Evolutionary conservation across 2,329 filamentous ascomycete genomes (phyloP).

Genomic region (Dichotomopilus funicola): DNA sequence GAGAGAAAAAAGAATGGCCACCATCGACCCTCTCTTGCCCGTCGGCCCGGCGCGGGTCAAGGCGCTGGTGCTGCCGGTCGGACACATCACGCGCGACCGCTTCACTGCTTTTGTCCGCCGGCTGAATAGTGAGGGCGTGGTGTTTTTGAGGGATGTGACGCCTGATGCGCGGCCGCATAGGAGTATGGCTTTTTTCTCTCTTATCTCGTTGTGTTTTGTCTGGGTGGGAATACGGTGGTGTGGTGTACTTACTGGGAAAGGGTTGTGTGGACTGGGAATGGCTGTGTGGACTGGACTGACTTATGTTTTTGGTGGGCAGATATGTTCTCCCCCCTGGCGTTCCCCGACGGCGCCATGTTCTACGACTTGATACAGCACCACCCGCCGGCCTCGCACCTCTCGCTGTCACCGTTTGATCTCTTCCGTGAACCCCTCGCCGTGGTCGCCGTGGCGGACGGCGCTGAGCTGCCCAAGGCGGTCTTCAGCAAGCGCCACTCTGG

Average conservation of each 20-base stretch:
- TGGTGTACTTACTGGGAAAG: too few species aligned
- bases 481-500: slow-evolving; percentile 50
- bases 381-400: slow-evolving; percentile 70
- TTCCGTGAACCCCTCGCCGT: slow-evolving; percentile 79
- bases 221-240: too few species aligned
- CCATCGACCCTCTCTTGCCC: slow-evolving; percentile 81
- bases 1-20: slow-evolving; percentile 49
- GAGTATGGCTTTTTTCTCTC: slow-evolving; percentile 47
- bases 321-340: slow-evolving; percentile 88
- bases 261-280: too few species aligned
- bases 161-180: slow-evolving; percentile 77
- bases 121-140: slow-evolving; percentile 70
- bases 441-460: slow-evolving; percentile 77
- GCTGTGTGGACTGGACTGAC: too few species aligned
- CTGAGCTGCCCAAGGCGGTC: slow-evolving; percentile 52
- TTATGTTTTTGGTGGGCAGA: slow-evolving; percentile 43
- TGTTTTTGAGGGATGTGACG: slow-evolving; percentile 79
- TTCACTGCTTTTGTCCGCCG: slow-evolving; percentile 74
- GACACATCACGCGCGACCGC: slow-evolving; percentile 73
- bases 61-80: slow-evolving; percentile 79
- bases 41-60: slow-evolving; percentile 86
- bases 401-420: slow-evolving; percentile 81
- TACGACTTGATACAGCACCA: slow-evolving; percentile 81
- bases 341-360: slow-evolving; percentile 77
- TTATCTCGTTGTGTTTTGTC: too few species aligned